Percentiles rank a stretch among this genome's conserved stretches.
These are phyloP conservation scores for Hordeum vulgare DNA, from an alignment of 176 grass and related monocot genomes.

Conservation along the genomic window MorexV3_pseudomolecules_assembly NC_058523.1:46277903-46278402, in stretches of 20 bases:
- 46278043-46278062: conserved; percentile 29
- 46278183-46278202: conserved; percentile 89
- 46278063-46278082: conserved; percentile 15
- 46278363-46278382: conserved; percentile 96
- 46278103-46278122: conserved; percentile 41
- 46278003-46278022: conserved; percentile 2
- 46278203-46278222: conserved; percentile 63
- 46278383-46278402: conserved; percentile 97
- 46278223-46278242: conserved; percentile 79
- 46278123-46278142: conserved; percentile 63
- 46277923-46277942: conserved; percentile 35
- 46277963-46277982: conserved; percentile 13
- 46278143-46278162: conserved; percentile 95
- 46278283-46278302: conserved; percentile 67
- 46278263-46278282: conserved; percentile 81
- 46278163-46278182: conserved; percentile 66
- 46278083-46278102: conserved; percentile 45
- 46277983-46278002: conserved; percentile 23
- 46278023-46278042: conserved; percentile 14
- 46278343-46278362: conserved; percentile 95
- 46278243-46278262: conserved; percentile 84
- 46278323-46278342: conserved; percentile 68
- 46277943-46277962: conserved; percentile 57
- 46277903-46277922: background rate
- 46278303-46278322: conserved; percentile 73